phyloP scores from a whole-genome alignment of 768 basidiomycete genomes.

The Collybiopsis confluens region DNA sequence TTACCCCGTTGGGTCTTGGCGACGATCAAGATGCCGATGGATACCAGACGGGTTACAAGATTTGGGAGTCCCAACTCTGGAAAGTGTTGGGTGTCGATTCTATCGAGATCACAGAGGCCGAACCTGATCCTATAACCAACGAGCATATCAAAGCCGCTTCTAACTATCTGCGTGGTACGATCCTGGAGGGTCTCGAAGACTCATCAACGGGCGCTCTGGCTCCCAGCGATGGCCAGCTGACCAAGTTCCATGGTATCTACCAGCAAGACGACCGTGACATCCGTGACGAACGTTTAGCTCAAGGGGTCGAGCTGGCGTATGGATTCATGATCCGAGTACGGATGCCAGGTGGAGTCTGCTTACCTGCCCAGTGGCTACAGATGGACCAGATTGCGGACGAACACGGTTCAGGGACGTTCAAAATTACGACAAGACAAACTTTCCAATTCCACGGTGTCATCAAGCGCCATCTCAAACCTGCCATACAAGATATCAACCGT shows the following conservation, averaged over 20 bases:
- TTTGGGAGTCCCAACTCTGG: conserved; percentile 94
- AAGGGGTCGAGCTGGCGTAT: conserved; percentile 93
- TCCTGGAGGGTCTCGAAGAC: conserved; percentile 86
- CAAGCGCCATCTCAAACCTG: conserved; percentile 92
- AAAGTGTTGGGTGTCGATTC: conserved; percentile 89
- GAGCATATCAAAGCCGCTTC: conserved; percentile 99
- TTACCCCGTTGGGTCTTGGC: conserved; percentile 77
- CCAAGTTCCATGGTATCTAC: conserved; percentile 97
- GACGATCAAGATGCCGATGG: conserved; percentile 99
- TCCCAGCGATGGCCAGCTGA: conserved; percentile 86
- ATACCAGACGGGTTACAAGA: conserved; percentile 90
- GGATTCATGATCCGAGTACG: conserved; percentile 98
- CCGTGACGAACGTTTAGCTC: conserved; percentile 88
- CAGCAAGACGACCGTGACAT: conserved; percentile 99
- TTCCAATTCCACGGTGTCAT: conserved; percentile 99
- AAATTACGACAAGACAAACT: conserved; percentile 95
- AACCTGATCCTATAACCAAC: conserved; percentile 97
- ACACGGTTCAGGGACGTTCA: conserved; percentile 90
- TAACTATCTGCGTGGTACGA: conserved; percentile 91
- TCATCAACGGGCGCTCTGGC: conserved; percentile 86
- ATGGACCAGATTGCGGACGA: conserved; percentile 97
- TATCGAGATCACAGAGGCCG: conserved; percentile 84
- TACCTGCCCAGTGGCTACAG: conserved; percentile 86
- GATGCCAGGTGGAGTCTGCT: conserved; percentile 94
- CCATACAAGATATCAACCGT: conserved; percentile 94